phyloP scores from a whole-genome alignment of 768 basidiomycete genomes.

The Rhodocollybia butyracea region DNA sequence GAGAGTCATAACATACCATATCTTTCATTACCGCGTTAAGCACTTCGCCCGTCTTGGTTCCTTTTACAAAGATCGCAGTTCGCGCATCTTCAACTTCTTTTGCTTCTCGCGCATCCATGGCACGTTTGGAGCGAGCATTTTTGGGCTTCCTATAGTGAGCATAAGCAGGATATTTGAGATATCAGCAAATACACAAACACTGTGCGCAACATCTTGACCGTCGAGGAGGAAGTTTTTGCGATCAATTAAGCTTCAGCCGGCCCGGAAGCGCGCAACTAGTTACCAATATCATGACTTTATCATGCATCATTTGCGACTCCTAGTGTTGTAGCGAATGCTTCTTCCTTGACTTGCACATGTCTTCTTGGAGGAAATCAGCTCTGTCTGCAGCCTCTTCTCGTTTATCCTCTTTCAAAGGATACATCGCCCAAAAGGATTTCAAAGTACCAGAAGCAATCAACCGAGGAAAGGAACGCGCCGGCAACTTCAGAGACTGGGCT shows the following conservation, averaged over 20 bases:
- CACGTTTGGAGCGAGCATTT: constrained; percentile 94
- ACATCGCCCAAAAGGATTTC: constrained; percentile 37
- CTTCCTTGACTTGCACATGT: not conserved
- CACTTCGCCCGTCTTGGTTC: constrained; percentile 80
- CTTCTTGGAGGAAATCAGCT: constrained; percentile 26
- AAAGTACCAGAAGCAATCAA: constrained; percentile 19
- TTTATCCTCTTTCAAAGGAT: constrained; percentile 43
- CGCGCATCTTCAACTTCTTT: constrained; percentile 89
- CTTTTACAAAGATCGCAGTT: constrained; percentile 86
- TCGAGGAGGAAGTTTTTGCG: not conserved
- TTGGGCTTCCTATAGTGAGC: constrained; percentile 63
- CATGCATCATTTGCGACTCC: no score
- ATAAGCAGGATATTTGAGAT: not conserved
- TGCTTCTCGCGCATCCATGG: constrained; percentile 78
- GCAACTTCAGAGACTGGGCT: constrained; percentile 63
- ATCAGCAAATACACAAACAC: constrained; percentile 2
- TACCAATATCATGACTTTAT: no score
- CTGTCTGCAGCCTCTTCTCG: constrained; percentile 28
- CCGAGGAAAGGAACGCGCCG: constrained; percentile 22
- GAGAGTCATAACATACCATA: constrained; percentile 50
- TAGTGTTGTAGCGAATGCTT: no score
- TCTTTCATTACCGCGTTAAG: constrained; percentile 85
- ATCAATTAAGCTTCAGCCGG: no score
- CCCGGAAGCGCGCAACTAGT: no score
- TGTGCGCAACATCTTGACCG: constrained; percentile 10